Evolutionary conservation across 352 stramenopile genomes (phyloP), one percentile per base, ranked within the genome.

Genomic region (Globisporangium solare): DNA sequence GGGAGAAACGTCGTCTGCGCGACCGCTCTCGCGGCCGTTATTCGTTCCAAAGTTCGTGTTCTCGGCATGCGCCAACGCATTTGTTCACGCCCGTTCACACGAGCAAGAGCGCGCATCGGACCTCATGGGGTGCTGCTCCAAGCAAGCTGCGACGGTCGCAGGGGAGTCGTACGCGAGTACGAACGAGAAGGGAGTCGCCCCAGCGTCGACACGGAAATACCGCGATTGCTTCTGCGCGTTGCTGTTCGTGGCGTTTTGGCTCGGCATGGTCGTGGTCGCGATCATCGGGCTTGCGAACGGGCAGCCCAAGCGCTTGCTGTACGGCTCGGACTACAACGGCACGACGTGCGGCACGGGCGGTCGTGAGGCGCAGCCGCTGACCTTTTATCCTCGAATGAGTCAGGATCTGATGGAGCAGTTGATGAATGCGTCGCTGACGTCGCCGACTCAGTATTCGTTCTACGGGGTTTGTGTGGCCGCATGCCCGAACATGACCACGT

Each of bases 371-470:
- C 54, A 62, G 7, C 47, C 63, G 1, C 68, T 87, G 31, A 89
- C 75, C 13, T 89, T 85, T 51, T 94, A 94, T 49, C 84, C 84
- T 22, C 78, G 83, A 20, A 79, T 94, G 51, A 88, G 66, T 15
- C 70, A 94, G 50, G 84, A 94, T 59, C 57, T 94, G 22, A 31
- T 88, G 17, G 76, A 89, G 45, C 69, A 87, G 52, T 53, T 73
- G 12, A 68, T 66, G 12, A 68, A 79, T 51, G 70, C 66, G n/a
- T 73, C 71, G n/a, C 47, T 77, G 15, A 24, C 21, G 18, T 70
- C 76, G 7, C 61, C 72, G n/a, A 70, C 65, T 0, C 64, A 83
- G 50, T 74, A 79, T 31, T 73, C 70, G 0, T 94, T 91, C 54
- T 92, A 86, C 50, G 83, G 84, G 3, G 61, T 90, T 12, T 94